These are phyloP conservation scores for Epipyxis sp. DNA, from an alignment of 108 stramenopile genomes.

Conservation along the genomic window DNA sequence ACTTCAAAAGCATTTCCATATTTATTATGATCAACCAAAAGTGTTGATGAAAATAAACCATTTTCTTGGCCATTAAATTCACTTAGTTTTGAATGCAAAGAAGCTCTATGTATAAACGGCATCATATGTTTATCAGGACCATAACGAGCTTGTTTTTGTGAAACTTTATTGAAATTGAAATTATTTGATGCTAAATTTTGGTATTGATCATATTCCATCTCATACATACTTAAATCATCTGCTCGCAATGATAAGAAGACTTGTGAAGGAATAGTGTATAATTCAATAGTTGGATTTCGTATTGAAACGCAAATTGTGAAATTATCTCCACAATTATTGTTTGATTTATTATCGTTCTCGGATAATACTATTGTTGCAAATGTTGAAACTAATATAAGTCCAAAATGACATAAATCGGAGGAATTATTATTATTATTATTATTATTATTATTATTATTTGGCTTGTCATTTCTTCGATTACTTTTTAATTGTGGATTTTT, in stretches of 20 bases:
- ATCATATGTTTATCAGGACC: background rate
- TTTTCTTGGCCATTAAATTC: background rate
- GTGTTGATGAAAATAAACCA: background rate
- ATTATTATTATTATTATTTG: no score
- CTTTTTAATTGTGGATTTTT: no score
- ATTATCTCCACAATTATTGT: background rate
- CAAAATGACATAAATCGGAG: no score
- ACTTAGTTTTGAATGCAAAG: background rate
- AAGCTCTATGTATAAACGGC: slow-evolving; percentile 24
- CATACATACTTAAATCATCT: slow-evolving; percentile 9
- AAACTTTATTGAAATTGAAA: background rate
- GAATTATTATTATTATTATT: no score
- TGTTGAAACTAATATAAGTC: no score
- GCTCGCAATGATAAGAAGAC: background rate
- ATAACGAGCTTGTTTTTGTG: background rate
- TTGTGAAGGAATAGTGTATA: background rate
- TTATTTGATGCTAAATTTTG: background rate
- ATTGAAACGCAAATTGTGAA: background rate
- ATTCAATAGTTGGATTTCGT: background rate
- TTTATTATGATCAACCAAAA: background rate
- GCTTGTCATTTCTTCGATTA: no score
- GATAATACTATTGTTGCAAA: no score
- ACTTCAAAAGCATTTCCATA: slow-evolving; percentile 13
- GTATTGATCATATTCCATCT: background rate
- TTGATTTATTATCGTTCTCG: no score